phyloP scores from a whole-genome alignment of 257 asterid species.

The Catharanthus roseus region DNA sequence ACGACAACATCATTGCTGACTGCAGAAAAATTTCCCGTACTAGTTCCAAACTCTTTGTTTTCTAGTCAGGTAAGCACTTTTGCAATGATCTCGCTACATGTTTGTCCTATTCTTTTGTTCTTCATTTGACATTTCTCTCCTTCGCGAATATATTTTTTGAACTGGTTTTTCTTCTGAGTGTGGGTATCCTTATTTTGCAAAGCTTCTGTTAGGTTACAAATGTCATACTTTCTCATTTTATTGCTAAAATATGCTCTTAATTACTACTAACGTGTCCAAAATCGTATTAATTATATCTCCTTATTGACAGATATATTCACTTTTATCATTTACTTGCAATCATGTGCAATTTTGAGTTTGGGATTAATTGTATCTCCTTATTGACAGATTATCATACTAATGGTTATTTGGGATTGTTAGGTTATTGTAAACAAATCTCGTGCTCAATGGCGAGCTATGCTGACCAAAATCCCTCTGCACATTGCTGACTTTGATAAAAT shows the following conservation, averaged over 20 bases:
- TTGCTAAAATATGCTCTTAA: neutral
- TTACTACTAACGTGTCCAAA: too few species aligned
- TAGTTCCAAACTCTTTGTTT: slow-evolving; percentile 88
- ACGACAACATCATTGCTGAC: slow-evolving; percentile 80
- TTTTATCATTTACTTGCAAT: too few species aligned
- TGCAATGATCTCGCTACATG: neutral
- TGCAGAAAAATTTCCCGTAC: slow-evolving; percentile 79
- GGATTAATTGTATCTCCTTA: neutral
- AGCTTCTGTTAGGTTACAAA: neutral
- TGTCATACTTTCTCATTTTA: too few species aligned
- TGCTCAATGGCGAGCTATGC: slow-evolving; percentile 62
- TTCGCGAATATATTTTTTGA: neutral
- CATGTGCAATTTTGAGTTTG: neutral
- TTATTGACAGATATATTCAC: too few species aligned
- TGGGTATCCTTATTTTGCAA: neutral
- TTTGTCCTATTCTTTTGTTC: neutral
- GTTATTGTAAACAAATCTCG: slow-evolving; percentile 89
- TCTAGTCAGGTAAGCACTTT: slow-evolving; percentile 67
- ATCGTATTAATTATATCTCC: too few species aligned
- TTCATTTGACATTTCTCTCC: neutral
- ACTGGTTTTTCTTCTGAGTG: neutral
- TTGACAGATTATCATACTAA: neutral
- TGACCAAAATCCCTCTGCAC: slow-evolving; percentile 51
- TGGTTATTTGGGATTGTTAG: slow-evolving; percentile 31
- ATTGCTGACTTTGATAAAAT: slow-evolving; percentile 63